A percentile compares a stretch with the other conserved stretches of the same genome.
Evolutionary conservation across 768 basidiomycete genomes (phyloP).

Genomic region (Boletellus sp.): DNA sequence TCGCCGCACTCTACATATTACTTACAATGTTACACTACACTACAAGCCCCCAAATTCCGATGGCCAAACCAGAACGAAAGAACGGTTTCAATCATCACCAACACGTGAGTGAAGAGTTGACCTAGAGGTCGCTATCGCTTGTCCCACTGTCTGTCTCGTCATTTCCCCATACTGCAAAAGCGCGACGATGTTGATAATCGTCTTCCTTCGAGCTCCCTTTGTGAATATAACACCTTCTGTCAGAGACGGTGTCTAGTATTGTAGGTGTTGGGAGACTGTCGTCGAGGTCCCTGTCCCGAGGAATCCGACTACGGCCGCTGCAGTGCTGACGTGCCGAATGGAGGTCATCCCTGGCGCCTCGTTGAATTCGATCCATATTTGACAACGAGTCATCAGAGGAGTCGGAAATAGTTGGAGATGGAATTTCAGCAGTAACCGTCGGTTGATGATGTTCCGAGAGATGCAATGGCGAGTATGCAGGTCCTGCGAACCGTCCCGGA

Average conservation of each 20-base stretch:
- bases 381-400: conserved; percentile 37
- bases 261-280: conserved; percentile 64
- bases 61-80: conserved; percentile 3
- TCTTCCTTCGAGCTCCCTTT: conserved; percentile 16
- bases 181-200: conserved; percentile 39
- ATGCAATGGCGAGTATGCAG: conserved; percentile 46
- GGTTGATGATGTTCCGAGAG: conserved; percentile 16
- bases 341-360: conserved; percentile 53
- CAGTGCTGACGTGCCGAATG: conserved; percentile 33
- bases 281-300: conserved; percentile 56
- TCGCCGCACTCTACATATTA: neutral
- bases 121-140: conserved; percentile 60
- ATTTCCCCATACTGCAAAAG: conserved; percentile 85
- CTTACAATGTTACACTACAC: neutral
- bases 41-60: neutral
- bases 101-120: neutral
- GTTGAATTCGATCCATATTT: conserved; percentile 36
- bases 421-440: conserved; percentile 30
- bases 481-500: conserved; percentile 55
- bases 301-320: conserved; percentile 55
- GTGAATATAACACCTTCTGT: conserved; percentile 11
- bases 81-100: neutral
- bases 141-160: conserved; percentile 86
- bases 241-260: conserved; percentile 32
- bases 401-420: conserved; percentile 38